Conservation (phyloP, 495 filamentous ascomycete species). For the Parathielavia hyrcaniae region DNA sequence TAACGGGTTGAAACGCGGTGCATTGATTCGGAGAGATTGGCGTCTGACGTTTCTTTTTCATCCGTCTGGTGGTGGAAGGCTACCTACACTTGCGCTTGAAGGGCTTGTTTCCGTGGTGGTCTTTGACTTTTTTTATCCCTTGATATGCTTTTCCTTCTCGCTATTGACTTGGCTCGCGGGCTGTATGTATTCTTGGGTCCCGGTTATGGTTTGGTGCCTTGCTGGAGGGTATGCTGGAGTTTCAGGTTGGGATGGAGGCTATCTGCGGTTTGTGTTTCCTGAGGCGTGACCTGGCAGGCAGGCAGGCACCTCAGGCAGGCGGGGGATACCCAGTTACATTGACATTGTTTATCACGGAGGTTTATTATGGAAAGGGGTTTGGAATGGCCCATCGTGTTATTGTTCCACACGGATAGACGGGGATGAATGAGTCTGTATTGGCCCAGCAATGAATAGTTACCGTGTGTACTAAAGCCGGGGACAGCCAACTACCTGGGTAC, state of each 20-base stretch:
- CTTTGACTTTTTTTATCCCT: too few species aligned
- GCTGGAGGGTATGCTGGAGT: neutral
- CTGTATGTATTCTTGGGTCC: neutral
- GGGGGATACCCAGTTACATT: conserved; percentile 16
- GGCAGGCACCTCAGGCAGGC: conserved; percentile 7
- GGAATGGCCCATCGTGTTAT: neutral
- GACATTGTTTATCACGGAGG: neutral
- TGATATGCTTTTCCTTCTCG: neutral
- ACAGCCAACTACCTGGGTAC: too few species aligned
- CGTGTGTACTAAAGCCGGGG: too few species aligned
- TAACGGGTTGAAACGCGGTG: neutral
- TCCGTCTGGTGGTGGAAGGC: too few species aligned
- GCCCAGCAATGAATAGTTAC: too few species aligned
- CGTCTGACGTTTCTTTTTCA: neutral
- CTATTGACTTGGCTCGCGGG: neutral
- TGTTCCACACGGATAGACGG: neutral
- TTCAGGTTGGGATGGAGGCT: neutral
- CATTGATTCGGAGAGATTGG: neutral
- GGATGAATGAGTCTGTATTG: neutral
- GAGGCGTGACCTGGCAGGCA: neutral
- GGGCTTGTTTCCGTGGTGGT: too few species aligned
- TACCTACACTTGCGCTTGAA: too few species aligned
- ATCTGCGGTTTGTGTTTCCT: neutral
- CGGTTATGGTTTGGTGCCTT: neutral
- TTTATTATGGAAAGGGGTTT: neutral